Percentiles rank a stretch among this genome's conserved stretches.
Evolutionary conservation across 805 yeast species (phyloP).

Genomic region (Candida arabinofermentans): DNA sequence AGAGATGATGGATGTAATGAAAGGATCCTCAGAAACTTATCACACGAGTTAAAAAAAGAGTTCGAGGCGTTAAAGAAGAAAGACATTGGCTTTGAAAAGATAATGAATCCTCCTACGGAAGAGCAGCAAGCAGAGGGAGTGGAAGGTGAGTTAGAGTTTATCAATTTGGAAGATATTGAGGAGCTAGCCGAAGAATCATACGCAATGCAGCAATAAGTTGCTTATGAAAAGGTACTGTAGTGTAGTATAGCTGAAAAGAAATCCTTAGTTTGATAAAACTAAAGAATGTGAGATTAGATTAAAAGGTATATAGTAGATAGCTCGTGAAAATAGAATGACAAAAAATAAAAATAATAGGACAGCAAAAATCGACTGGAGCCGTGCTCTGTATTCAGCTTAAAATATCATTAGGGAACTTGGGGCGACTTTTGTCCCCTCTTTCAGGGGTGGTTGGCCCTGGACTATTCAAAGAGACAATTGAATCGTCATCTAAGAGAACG

Average conservation of each 20-base stretch:
- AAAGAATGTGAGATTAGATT: no score
- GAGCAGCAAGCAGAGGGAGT: slow-evolving; percentile 33
- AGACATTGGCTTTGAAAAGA: slow-evolving; percentile 56
- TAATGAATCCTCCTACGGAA: slow-evolving; percentile 36
- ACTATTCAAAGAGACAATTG: slow-evolving; percentile 5
- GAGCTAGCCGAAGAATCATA: slow-evolving; percentile 50
- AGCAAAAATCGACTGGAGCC: background rate
- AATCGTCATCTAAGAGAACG: slow-evolving; percentile 1
- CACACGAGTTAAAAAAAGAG: slow-evolving; percentile 57
- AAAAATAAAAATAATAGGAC: background rate
- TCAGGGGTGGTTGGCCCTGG: slow-evolving; percentile 3
- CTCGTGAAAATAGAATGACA: background rate
- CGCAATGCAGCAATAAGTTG: background rate
- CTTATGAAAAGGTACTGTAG: background rate
- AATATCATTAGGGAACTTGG: slow-evolving; percentile 15
- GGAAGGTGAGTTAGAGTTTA: slow-evolving; percentile 37
- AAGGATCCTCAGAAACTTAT: slow-evolving; percentile 53
- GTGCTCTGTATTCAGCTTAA: slow-evolving; percentile 3
- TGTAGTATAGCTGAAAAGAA: no score
- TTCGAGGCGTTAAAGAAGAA: slow-evolving; percentile 34
- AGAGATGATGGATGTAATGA: slow-evolving; percentile 54
- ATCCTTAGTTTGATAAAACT: no score
- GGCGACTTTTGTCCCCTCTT: background rate
- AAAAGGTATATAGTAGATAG: background rate
- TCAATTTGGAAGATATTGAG: slow-evolving; percentile 56